These are phyloP conservation scores for Pythium insidiosum DNA, from an alignment of 352 stramenopile genomes.

Conservation along the genomic window DNA sequence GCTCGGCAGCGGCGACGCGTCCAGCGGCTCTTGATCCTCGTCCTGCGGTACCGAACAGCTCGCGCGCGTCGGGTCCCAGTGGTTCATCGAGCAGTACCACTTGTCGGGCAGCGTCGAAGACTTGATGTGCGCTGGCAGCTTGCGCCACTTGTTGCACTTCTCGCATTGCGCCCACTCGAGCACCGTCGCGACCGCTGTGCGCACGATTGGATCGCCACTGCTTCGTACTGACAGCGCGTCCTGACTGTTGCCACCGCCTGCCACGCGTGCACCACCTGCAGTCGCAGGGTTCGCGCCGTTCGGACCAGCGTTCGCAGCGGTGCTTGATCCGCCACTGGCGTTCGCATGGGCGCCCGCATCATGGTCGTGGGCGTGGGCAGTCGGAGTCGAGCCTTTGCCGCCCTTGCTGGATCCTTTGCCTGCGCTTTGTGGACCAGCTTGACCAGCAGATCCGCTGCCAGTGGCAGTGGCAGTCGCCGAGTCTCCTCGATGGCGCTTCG, in stretches of 20 bases:
- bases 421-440: no score
- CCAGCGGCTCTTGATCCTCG: slow-evolving; percentile 63
- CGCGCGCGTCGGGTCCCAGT: slow-evolving; percentile 83
- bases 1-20: slow-evolving; percentile 29
- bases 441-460: no score
- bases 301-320: background rate
- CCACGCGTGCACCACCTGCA: no score
- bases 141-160: slow-evolving; percentile 94
- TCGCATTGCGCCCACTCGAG: slow-evolving; percentile 96
- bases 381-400: slow-evolving; percentile 12
- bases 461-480: no score
- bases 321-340: background rate
- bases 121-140: slow-evolving; percentile 89
- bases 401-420: slow-evolving; percentile 10
- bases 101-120: slow-evolving; percentile 90
- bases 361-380: background rate
- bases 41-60: slow-evolving; percentile 71
- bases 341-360: background rate
- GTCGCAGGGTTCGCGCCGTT: no score
- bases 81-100: slow-evolving; percentile 97
- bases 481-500: slow-evolving; percentile 47
- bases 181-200: no score
- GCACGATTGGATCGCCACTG: no score
- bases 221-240: no score
- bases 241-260: no score